Percentiles rank a stretch among this genome's conserved stretches.
phyloP scores from a whole-genome alignment of 495 filamentous ascomycete species.

The Tetracladium setigerum region DNA sequence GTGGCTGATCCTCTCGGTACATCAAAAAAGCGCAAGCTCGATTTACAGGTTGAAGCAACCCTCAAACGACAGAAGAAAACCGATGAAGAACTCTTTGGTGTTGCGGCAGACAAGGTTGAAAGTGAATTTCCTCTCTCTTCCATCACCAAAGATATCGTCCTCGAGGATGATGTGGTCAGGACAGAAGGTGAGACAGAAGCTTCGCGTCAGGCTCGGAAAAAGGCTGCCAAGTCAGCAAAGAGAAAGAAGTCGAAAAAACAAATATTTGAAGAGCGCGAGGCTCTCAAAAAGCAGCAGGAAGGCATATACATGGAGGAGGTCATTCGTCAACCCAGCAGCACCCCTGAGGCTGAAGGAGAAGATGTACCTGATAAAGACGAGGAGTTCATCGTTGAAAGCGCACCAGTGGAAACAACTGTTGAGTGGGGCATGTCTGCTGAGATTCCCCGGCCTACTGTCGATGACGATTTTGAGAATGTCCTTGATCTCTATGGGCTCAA shows the following conservation, averaged over 20 bases:
- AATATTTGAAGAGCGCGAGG: slow-evolving; percentile 60
- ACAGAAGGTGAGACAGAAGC: slow-evolving; percentile 30
- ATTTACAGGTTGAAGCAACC: slow-evolving; percentile 47
- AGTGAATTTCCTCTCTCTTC: slow-evolving; percentile 33
- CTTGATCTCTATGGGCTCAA: slow-evolving; percentile 77
- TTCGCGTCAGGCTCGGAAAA: slow-evolving; percentile 32
- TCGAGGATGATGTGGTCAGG: slow-evolving; percentile 30
- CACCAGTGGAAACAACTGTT: slow-evolving; percentile 16
- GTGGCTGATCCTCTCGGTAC: slow-evolving; percentile 31
- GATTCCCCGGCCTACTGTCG: slow-evolving; percentile 46
- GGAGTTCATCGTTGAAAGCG: slow-evolving; percentile 16
- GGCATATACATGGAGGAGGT: slow-evolving; percentile 31
- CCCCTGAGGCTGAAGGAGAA: slow-evolving; percentile 19
- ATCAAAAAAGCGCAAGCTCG: slow-evolving; percentile 64
- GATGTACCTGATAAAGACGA: slow-evolving; percentile 18
- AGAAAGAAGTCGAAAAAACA: slow-evolving; percentile 72
- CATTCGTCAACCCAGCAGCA: slow-evolving; percentile 19
- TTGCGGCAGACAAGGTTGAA: slow-evolving; percentile 46
- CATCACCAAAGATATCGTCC: slow-evolving; percentile 27
- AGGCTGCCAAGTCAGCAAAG: slow-evolving; percentile 32
- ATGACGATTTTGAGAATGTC: slow-evolving; percentile 57
- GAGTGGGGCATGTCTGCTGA: slow-evolving; percentile 21
- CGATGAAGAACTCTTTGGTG: slow-evolving; percentile 70
- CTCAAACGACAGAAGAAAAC: slow-evolving; percentile 56
- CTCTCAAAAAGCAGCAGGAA: slow-evolving; percentile 40